A percentile compares a stretch with the other conserved stretches of the same genome.
These are phyloP conservation scores for Lasiosphaeriaceae sp. DNA, from an alignment of 495 filamentous ascomycete species.

Conservation along the genomic window DNA sequence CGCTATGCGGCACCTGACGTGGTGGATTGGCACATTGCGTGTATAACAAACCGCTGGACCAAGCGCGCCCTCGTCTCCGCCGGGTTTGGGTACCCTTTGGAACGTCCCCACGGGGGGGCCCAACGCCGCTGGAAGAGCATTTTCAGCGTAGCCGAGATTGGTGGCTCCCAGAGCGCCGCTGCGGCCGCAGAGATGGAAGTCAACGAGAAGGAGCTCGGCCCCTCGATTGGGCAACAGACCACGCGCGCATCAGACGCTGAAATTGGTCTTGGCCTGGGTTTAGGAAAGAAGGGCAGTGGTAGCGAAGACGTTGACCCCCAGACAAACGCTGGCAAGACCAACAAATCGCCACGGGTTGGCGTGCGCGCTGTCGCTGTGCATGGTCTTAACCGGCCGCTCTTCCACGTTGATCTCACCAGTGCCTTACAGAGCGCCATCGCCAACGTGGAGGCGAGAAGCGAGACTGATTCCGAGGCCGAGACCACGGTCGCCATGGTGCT, in stretches of 20 bases:
- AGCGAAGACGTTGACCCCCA: background rate
- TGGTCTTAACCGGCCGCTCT: constrained; percentile 83
- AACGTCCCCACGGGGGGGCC: constrained; percentile 40
- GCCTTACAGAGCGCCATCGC: constrained; percentile 85
- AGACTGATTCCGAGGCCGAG: constrained; percentile 9
- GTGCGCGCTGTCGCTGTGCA: constrained; percentile 60
- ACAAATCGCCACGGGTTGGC: background rate
- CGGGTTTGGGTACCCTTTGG: constrained; percentile 84
- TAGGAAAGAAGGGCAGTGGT: background rate
- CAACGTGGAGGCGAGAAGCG: constrained; percentile 57
- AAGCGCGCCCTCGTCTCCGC: constrained; percentile 90
- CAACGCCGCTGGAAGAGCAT: constrained; percentile 87
- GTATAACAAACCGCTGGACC: constrained; percentile 95
- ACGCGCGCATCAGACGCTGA: background rate
- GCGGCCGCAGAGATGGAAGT: constrained; percentile 48
- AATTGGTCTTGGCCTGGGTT: background rate
- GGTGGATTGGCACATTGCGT: constrained; percentile 95
- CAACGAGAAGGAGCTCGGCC: constrained; percentile 53
- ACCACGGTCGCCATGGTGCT: background rate
- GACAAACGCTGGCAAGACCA: background rate
- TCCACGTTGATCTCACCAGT: constrained; percentile 92
- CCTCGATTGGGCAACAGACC: background rate
- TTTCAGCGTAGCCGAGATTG: constrained; percentile 89
- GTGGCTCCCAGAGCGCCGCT: constrained; percentile 65
- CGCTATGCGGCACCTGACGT: constrained; percentile 75